Evolutionary conservation across 352 stramenopile species (phyloP).

Genomic region (Globisporangium lucens): DNA sequence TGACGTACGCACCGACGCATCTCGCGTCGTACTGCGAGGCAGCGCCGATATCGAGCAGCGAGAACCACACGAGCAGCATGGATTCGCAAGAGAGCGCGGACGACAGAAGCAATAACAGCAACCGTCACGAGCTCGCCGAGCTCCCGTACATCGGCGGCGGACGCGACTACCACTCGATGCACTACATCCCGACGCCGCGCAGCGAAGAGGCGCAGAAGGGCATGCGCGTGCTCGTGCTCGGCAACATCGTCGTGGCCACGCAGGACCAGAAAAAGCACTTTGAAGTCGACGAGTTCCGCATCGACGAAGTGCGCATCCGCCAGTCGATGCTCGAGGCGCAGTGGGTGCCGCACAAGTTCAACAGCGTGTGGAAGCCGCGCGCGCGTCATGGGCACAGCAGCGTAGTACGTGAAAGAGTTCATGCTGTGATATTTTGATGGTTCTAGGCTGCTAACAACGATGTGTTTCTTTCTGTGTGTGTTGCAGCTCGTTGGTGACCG

Average conservation of each 20-base stretch:
- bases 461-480: neutral
- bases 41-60: conserved; percentile 10
- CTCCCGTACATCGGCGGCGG: conserved; percentile 18
- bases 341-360: conserved; percentile 38
- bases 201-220: conserved; percentile 34
- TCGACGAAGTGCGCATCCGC: conserved; percentile 60
- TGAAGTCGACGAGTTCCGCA: conserved; percentile 45
- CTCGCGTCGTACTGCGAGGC: conserved; percentile 11
- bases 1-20: conserved; percentile 27
- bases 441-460: neutral
- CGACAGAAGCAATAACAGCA: neutral
- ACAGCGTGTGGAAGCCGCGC: conserved; percentile 59
- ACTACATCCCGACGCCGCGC: conserved; percentile 46
- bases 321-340: conserved; percentile 49
- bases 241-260: conserved; percentile 49
- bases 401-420: conserved; percentile 27
- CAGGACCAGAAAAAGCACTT: conserved; percentile 26
- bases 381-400: conserved; percentile 62
- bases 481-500: conserved; percentile 47
- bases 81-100: conserved; percentile 13
- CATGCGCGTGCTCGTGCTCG: conserved; percentile 59
- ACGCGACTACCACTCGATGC: conserved; percentile 70
- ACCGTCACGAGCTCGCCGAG: conserved; percentile 3
- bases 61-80: conserved; percentile 18
- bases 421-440: too few relatives aligned